Conservation (phyloP, 805 yeast genomes). For the Kazachstania taianensis region DNA sequence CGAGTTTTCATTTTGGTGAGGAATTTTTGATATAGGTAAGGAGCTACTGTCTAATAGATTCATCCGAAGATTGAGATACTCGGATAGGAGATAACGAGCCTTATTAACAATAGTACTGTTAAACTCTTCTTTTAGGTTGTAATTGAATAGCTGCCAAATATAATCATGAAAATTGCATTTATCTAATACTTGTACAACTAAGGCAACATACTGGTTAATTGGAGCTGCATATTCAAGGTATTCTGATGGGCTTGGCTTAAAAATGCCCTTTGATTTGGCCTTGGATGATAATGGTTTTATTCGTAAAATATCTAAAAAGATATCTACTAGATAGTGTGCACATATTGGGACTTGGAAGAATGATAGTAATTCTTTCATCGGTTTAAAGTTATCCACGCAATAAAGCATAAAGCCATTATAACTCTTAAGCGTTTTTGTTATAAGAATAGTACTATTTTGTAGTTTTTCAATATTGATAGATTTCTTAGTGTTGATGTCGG, state of each 20-base stretch:
- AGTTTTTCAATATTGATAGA: constrained; percentile 44
- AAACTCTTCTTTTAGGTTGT: constrained; percentile 10
- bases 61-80: constrained; percentile 45
- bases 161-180: constrained; percentile 43
- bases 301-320: constrained; percentile 57
- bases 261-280: constrained; percentile 7
- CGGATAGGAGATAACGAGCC: constrained; percentile 55
- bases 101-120: constrained; percentile 40
- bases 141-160: constrained; percentile 26
- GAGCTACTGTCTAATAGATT: constrained; percentile 33
- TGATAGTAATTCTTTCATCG: constrained; percentile 46
- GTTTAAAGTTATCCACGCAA: constrained; percentile 44
- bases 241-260: constrained; percentile 20
- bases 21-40: constrained; percentile 3
- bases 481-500: constrained; percentile 45
- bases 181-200: constrained; percentile 46
- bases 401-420: constrained; percentile 70
- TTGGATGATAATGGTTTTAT: constrained; percentile 47
- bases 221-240: constrained; percentile 36
- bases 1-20: neutral
- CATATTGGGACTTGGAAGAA: constrained; percentile 53
- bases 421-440: constrained; percentile 52
- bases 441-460: constrained; percentile 48
- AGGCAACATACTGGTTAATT: constrained; percentile 56
- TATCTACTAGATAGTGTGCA: constrained; percentile 57